Conservation (phyloP, 805 yeast species). For the Sugiyamaella marilandica region DNA sequence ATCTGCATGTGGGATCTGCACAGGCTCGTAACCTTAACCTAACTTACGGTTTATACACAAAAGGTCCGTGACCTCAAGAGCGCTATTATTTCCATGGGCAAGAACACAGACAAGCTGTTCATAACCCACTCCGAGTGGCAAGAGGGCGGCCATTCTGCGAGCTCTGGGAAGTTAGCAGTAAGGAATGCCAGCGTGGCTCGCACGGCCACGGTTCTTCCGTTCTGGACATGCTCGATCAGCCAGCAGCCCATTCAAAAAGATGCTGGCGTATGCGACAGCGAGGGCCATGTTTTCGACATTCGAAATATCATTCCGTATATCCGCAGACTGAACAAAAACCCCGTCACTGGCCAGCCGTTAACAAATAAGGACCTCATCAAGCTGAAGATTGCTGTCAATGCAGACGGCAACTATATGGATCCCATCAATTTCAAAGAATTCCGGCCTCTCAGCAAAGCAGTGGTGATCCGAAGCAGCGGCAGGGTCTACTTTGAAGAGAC, state of each 20-base stretch:
- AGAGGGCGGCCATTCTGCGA: constrained; percentile 26
- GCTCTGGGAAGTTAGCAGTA: constrained; percentile 24
- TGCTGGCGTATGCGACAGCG: constrained; percentile 26
- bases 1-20: too few relatives aligned
- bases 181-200: constrained; percentile 1
- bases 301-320: constrained; percentile 28
- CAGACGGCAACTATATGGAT: constrained; percentile 28
- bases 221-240: constrained; percentile 32
- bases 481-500: constrained; percentile 31
- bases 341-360: constrained; percentile 29
- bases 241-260: constrained; percentile 28
- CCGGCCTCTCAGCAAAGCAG: constrained; percentile 25
- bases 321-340: constrained; percentile 25
- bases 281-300: constrained; percentile 32
- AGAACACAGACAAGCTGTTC: constrained; percentile 34
- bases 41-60: too few relatives aligned
- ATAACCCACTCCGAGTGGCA: constrained; percentile 36
- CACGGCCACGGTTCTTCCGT: constrained; percentile 24
- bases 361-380: constrained; percentile 21
- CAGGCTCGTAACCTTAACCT: too few relatives aligned
- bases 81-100: constrained; percentile 35
- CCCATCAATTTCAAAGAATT: constrained; percentile 34
- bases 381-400: constrained; percentile 25
- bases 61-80: too few relatives aligned
- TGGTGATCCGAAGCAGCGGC: constrained; percentile 28